Conservation (phyloP, 768 basidiomycete genomes). For the Boletus reticuloceps region DNA sequence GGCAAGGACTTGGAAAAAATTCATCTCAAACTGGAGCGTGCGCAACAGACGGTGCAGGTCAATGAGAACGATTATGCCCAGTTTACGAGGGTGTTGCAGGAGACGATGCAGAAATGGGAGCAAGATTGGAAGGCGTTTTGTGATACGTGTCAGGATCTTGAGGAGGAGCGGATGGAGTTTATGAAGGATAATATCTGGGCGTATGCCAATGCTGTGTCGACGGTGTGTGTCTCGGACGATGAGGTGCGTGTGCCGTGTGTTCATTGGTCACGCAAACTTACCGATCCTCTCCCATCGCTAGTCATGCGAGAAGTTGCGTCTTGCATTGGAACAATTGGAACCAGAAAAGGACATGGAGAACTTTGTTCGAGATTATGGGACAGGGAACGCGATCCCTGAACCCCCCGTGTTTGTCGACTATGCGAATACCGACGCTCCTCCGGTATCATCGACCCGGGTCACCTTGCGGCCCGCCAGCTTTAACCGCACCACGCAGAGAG, state of each 20-base stretch:
- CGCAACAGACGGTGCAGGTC: slow-evolving; percentile 82
- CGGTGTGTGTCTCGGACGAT: slow-evolving; percentile 92
- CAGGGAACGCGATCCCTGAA: slow-evolving; percentile 85
- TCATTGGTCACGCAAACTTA: background rate
- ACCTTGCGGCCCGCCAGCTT: slow-evolving; percentile 60
- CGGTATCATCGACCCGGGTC: slow-evolving; percentile 54
- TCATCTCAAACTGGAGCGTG: slow-evolving; percentile 80
- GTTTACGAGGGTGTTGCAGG: slow-evolving; percentile 74
- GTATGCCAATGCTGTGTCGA: slow-evolving; percentile 95
- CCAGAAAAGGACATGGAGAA: slow-evolving; percentile 83
- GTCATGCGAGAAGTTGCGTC: slow-evolving; percentile 89
- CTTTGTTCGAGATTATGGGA: slow-evolving; percentile 88
- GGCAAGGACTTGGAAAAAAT: slow-evolving; percentile 94
- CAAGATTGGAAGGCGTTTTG: slow-evolving; percentile 92
- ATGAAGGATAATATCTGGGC: slow-evolving; percentile 95
- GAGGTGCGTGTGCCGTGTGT: slow-evolving; percentile 58
- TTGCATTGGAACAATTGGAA: slow-evolving; percentile 87
- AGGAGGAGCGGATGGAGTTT: slow-evolving; percentile 92
- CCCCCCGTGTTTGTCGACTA: slow-evolving; percentile 87
- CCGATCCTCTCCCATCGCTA: slow-evolving; percentile 27
- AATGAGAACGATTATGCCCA: slow-evolving; percentile 94
- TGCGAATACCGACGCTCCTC: slow-evolving; percentile 60
- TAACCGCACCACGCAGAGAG: slow-evolving; percentile 38
- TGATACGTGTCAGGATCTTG: slow-evolving; percentile 92
- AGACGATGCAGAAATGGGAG: slow-evolving; percentile 86